phyloP scores from a whole-genome alignment of 2,329 filamentous ascomycete genomes.

The Fusarium sp. region DNA sequence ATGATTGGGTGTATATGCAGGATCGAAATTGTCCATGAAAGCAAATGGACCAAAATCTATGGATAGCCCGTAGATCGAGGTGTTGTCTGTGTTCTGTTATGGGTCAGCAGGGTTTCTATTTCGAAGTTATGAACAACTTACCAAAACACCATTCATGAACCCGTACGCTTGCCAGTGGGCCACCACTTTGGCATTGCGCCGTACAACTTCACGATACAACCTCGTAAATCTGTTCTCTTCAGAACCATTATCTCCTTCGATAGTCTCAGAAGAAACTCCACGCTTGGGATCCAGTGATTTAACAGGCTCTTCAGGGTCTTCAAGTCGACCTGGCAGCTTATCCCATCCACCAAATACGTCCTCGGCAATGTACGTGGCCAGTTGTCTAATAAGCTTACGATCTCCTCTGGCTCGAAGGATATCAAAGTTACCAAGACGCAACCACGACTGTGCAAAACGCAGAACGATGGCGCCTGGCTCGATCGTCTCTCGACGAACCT shows the following conservation, averaged over 20 bases:
- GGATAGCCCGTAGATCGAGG: constrained; percentile 85
- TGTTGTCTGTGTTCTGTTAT: constrained; percentile 88
- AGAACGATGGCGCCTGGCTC: constrained; percentile 95
- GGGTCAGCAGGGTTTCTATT: constrained; percentile 30
- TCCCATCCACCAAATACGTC: constrained; percentile 91
- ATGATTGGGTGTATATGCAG: constrained; percentile 94
- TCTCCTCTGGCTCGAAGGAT: constrained; percentile 86
- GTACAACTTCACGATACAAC: constrained; percentile 86
- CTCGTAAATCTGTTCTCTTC: constrained; percentile 88
- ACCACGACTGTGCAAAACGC: constrained; percentile 90
- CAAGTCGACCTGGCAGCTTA: constrained; percentile 72
- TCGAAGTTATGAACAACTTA: constrained; percentile 28
- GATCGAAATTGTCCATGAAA: constrained; percentile 97
- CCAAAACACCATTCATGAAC: constrained; percentile 97
- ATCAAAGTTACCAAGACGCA: constrained; percentile 95
- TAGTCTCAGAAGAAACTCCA: constrained; percentile 63
- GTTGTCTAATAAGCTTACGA: constrained; percentile 73
- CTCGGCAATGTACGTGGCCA: constrained; percentile 86
- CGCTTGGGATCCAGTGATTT: constrained; percentile 56
- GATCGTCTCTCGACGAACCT: constrained; percentile 78
- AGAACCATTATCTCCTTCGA: constrained; percentile 73
- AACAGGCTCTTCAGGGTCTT: constrained; percentile 59
- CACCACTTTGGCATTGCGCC: constrained; percentile 86
- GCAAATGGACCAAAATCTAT: constrained; percentile 98
- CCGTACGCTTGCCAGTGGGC: constrained; percentile 97